A percentile compares a stretch with the other conserved stretches of the same genome.
phyloP scores from a whole-genome alignment of 2,329 filamentous ascomycete genomes.

The Pyricularia sp. region DNA sequence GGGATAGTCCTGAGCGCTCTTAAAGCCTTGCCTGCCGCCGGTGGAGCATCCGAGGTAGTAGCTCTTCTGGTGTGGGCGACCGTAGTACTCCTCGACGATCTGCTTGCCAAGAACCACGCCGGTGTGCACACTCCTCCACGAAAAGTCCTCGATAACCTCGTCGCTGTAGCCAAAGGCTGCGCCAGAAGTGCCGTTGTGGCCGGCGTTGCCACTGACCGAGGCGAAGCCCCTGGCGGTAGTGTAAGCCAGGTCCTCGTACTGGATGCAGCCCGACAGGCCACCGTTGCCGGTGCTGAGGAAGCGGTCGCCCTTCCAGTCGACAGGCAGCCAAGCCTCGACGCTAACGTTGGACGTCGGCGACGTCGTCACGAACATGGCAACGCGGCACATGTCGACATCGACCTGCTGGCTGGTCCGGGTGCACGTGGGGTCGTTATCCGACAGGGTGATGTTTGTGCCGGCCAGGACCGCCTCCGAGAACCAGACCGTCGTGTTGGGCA shows the following conservation, averaged over 20 bases:
- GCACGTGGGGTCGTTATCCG: constrained; percentile 7
- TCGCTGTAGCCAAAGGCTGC: constrained; percentile 20
- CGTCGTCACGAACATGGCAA: constrained; percentile 15
- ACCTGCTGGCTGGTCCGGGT: constrained; percentile 2
- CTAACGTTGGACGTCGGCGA: constrained; percentile 27
- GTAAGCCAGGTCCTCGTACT: constrained; percentile 20
- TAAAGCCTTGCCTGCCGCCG: constrained; percentile 43
- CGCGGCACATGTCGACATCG: constrained; percentile 13
- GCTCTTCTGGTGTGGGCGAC: constrained; percentile 25
- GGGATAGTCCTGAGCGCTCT: constrained; percentile 37
- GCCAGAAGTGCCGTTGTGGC: constrained; percentile 27
- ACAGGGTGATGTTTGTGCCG: constrained; percentile 4
- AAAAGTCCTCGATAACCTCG: constrained; percentile 23
- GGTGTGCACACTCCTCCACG: constrained; percentile 29
- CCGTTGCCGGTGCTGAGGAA: constrained; percentile 20
- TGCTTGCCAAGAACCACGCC: constrained; percentile 33
- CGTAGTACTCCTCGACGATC: constrained; percentile 35
- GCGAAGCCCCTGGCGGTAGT: constrained; percentile 26
- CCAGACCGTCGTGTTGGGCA: constrained; percentile 3
- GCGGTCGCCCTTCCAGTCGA: constrained; percentile 19
- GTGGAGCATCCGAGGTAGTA: constrained; percentile 47
- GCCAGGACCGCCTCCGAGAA: background rate
- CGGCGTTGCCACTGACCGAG: constrained; percentile 28
- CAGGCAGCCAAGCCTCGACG: constrained; percentile 29
- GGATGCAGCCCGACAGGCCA: constrained; percentile 21